Percentiles rank a stretch among this genome's conserved stretches.
These are phyloP conservation scores for Diutina ranongensis DNA, from an alignment of 1,139 yeast species.

Conservation along the genomic window DNA sequence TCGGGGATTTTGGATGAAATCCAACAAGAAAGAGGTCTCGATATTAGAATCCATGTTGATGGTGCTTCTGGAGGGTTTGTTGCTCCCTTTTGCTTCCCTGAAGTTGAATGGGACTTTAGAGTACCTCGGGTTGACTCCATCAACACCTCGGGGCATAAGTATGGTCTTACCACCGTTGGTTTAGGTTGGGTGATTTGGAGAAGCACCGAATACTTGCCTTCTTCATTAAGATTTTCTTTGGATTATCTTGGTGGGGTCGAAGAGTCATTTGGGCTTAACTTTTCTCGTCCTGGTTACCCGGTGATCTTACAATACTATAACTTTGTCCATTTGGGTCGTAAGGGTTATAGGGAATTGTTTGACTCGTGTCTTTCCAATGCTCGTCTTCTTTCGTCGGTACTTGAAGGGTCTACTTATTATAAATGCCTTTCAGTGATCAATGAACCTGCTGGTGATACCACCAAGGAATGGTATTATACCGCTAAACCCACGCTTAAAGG, in stretches of 20 bases:
- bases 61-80: conserved; percentile 89
- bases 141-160: conserved; percentile 92
- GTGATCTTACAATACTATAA: conserved; percentile 82
- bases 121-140: conserved; percentile 69
- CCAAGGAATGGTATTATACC: conserved; percentile 13
- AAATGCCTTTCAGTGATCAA: conserved; percentile 74
- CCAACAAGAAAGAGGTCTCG: conserved; percentile 55
- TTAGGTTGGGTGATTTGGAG: conserved; percentile 90
- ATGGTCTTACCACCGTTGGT: conserved; percentile 84
- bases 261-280: conserved; percentile 76
- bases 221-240: conserved; percentile 61
- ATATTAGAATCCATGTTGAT: conserved; percentile 80
- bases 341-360: conserved; percentile 59
- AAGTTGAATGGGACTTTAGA: conserved; percentile 73
- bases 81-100: conserved; percentile 74
- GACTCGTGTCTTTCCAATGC: conserved; percentile 57
- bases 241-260: conserved; percentile 85
- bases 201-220: conserved; percentile 51
- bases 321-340: conserved; percentile 55
- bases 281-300: conserved; percentile 88
- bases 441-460: conserved; percentile 22
- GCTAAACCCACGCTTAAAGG: conserved; percentile 8
- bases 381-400: conserved; percentile 50
- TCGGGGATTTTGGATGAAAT: conserved; percentile 51
- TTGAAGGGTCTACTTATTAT: conserved; percentile 56